Percentiles rank a stretch among this genome's conserved stretches.
These are phyloP conservation scores for Jimgerdemannia lactiflua DNA, from an alignment of 192 early-diverging fungal species.

Conservation along the genomic window DNA sequence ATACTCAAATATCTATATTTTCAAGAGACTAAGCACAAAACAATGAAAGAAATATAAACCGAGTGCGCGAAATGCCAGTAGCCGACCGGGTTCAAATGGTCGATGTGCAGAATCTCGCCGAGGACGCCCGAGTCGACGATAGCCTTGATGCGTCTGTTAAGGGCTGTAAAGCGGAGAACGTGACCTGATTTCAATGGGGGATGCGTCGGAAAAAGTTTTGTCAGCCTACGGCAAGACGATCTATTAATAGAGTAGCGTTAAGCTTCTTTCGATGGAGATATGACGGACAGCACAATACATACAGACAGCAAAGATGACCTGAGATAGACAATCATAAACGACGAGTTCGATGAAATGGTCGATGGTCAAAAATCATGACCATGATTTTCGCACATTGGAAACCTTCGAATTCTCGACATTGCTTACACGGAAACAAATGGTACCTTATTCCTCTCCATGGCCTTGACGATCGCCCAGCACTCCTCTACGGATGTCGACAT, in stretches of 20 bases:
- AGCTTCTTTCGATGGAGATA: too few species aligned
- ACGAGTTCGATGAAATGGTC: too few species aligned
- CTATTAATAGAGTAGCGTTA: too few species aligned
- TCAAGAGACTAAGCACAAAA: neutral
- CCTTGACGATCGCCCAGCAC: conserved; percentile 45
- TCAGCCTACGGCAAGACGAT: too few species aligned
- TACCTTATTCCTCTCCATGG: conserved; percentile 35
- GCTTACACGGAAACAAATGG: too few species aligned
- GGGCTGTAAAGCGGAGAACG: conserved; percentile 56
- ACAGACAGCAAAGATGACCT: too few species aligned
- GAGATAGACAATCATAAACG: too few species aligned
- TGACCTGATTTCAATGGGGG: conserved; percentile 35
- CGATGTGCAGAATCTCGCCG: conserved; percentile 61
- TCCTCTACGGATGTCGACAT: conserved; percentile 52
- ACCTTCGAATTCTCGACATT: too few species aligned
- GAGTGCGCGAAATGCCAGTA: conserved; percentile 68
- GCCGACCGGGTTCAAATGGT: conserved; percentile 66
- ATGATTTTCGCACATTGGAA: too few species aligned
- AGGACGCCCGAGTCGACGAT: conserved; percentile 47
- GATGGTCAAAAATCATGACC: too few species aligned
- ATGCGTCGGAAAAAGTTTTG: too few species aligned
- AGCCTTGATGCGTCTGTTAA: conserved; percentile 51
- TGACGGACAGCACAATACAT: too few species aligned
- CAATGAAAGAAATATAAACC: neutral
- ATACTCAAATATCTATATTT: neutral